phyloP scores from a whole-genome alignment of 1,284 basidiomycete species.

The Moesziomyces aphidis region DNA sequence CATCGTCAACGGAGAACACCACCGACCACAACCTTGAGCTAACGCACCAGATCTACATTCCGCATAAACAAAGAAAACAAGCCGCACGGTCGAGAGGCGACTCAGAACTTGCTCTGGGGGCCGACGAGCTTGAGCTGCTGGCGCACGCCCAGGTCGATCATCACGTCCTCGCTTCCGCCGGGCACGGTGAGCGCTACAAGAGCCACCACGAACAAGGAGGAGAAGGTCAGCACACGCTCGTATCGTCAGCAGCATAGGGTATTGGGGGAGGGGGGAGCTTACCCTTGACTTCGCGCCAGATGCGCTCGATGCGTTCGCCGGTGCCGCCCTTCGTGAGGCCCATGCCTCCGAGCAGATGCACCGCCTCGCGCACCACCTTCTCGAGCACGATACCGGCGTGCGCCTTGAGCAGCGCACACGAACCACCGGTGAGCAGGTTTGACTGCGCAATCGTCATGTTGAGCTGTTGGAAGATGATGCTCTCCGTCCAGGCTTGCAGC shows the following conservation, averaged over 20 bases:
- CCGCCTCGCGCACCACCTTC: slow-evolving; percentile 48
- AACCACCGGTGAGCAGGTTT: slow-evolving; percentile 54
- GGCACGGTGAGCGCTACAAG: slow-evolving; percentile 41
- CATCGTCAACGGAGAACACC: too few relatives aligned
- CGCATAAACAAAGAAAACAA: too few relatives aligned
- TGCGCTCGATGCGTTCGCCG: slow-evolving; percentile 57
- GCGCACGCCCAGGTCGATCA: slow-evolving; percentile 57
- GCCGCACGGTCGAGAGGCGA: slow-evolving; percentile 13
- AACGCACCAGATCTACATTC: too few relatives aligned
- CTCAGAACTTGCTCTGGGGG: slow-evolving; percentile 41
- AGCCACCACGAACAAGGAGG: not conserved
- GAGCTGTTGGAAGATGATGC: slow-evolving; percentile 51
- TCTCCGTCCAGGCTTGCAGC: slow-evolving; percentile 56
- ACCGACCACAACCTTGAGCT: too few relatives aligned
- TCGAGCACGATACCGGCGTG: slow-evolving; percentile 60
- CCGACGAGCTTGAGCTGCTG: slow-evolving; percentile 57
- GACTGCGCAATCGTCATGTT: slow-evolving; percentile 44
- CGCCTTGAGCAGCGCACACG: slow-evolving; percentile 57
- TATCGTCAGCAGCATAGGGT: not conserved
- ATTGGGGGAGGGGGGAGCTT: not conserved
- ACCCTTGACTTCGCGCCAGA: slow-evolving; percentile 58
- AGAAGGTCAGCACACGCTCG: not conserved
- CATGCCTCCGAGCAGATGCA: slow-evolving; percentile 58
- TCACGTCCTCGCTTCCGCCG: slow-evolving; percentile 56
- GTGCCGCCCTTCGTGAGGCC: slow-evolving; percentile 56